These are phyloP conservation scores for Coniochaeta pulveracea DNA, from an alignment of 2,329 filamentous ascomycete genomes.

Conservation along the genomic window DNA sequence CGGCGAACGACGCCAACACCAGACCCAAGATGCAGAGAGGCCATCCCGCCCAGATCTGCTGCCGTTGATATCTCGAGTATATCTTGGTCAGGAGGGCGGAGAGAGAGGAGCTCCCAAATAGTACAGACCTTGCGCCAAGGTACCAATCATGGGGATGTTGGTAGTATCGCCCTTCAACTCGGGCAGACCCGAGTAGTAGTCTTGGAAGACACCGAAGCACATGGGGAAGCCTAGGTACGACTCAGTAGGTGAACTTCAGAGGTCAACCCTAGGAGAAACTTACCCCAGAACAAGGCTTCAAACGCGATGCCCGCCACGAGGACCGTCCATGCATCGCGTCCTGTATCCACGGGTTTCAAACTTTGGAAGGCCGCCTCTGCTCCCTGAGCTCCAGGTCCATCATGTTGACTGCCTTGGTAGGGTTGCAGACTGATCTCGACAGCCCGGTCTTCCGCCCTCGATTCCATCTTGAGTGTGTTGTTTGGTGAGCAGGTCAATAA, in stretches of 20 bases:
- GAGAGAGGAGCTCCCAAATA: constrained; percentile 16
- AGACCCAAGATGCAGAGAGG: constrained; percentile 8
- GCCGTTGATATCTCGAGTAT: constrained; percentile 11
- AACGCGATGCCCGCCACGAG: constrained; percentile 13
- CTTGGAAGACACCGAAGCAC: constrained; percentile 17
- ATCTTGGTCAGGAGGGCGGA: constrained; percentile 11
- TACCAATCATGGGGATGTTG: constrained; percentile 16
- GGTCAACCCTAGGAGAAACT: too few relatives aligned
- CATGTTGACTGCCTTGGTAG: too few relatives aligned
- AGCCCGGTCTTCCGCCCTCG: too few relatives aligned
- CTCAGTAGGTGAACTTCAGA: not conserved
- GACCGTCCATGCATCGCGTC: constrained; percentile 12
- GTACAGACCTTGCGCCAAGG: constrained; percentile 14
- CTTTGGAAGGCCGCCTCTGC: not conserved
- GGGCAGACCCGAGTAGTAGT: constrained; percentile 15
- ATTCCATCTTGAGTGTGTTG: too few relatives aligned
- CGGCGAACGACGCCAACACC: constrained; percentile 14
- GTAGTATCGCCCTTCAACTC: constrained; percentile 11
- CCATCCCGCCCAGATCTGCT: constrained; percentile 6
- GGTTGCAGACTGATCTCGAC: too few relatives aligned
- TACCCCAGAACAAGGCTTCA: constrained; percentile 15
- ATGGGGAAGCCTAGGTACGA: constrained; percentile 17
- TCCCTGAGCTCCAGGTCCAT: too few relatives aligned
- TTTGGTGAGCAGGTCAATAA: too few relatives aligned
- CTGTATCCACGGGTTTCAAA: constrained; percentile 12